A percentile compares a stretch with the other conserved stretches of the same genome.
Conservation (phyloP, 2,329 filamentous ascomycete genomes). For the Sporothrix sp. region DNA sequence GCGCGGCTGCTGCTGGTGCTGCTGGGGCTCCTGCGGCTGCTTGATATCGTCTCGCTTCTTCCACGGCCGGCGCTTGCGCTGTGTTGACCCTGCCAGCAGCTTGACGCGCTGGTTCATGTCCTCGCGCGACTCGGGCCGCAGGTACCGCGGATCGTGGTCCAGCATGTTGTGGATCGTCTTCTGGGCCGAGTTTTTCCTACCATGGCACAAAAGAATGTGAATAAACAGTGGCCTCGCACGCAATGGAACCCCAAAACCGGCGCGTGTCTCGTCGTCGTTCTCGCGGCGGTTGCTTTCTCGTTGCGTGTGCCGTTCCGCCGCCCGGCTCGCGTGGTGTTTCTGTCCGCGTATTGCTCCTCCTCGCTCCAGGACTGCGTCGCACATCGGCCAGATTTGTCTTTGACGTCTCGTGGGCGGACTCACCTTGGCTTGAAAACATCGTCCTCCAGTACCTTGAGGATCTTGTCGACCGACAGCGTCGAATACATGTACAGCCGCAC, state of each 20-base stretch:
- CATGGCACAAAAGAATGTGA: conserved; percentile 8
- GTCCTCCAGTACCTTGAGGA: conserved; percentile 38
- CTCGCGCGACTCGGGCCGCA: conserved; percentile 40
- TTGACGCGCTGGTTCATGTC: conserved; percentile 43
- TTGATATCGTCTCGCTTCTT: conserved; percentile 4
- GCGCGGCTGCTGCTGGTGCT: neutral
- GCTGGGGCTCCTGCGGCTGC: conserved; percentile 1
- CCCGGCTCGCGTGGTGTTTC: too few species aligned
- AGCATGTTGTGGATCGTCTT: conserved; percentile 48
- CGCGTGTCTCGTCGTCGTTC: neutral
- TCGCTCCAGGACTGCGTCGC: too few species aligned
- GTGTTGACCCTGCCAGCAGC: conserved; percentile 33
- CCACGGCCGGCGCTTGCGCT: conserved; percentile 21
- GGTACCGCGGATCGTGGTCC: conserved; percentile 49
- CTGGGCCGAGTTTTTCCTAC: conserved; percentile 45
- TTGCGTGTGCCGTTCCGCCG: neutral
- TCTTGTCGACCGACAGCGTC: conserved; percentile 40
- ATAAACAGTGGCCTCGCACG: neutral
- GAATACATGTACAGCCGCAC: conserved; percentile 49
- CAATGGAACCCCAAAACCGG: neutral
- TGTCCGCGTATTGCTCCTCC: too few species aligned
- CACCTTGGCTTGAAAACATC: conserved; percentile 39
- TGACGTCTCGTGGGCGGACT: too few species aligned
- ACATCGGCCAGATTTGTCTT: too few species aligned
- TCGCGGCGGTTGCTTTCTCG: neutral